Base-by-base conservation (phyloP, 129 eudicot genomes). In the Flaveria brownii region DNA sequence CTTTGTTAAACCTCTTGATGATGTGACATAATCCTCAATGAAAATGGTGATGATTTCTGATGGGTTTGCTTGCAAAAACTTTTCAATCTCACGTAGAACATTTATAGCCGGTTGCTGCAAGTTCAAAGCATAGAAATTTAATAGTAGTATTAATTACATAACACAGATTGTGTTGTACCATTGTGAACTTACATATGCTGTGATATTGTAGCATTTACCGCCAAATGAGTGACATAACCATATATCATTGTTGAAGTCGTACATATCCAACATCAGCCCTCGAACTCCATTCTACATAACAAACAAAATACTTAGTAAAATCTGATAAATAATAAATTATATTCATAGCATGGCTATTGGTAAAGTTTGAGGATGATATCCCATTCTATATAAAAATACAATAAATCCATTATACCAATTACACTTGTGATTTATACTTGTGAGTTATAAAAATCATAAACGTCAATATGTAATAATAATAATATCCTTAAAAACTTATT, bases 221-320 rank as follows among this genome's bases (percentile, higher is more conserved):
- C 80, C 83, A 43, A 89, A 87, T 10, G 99, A 91, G 80, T 95
- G 97, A 68, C 99, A 95, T 78, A 95, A 57, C 99, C 97, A 95
- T 64, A 95, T 86, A 73, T 87, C 94, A 42, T 89, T 82, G 86
- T 86, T 71, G 89, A 91, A 95, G 81, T 95, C 99, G 43, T 91
- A 95, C 96, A 95, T 86, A 77, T 95, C 99, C 84, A 95, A 86
- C 99, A 95, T 95, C 23, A 95, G 92, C 80, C 97, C 99, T 80
- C 97, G 96, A 73, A 91, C 99, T 47, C 99, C 99, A 85, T 95
- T 89, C 99, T 91, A 77, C 84, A 80, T 64, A 33, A 16, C 0
- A 68, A 28, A 17, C 64, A 2, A 45, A 72, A 43, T 43, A 9
- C 11, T 43, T 43, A 10, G 13, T 9, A 30, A 30, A 30, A 30